Evolutionary conservation across 2,329 filamentous ascomycete species (phyloP).

Genomic region (Fusarium heterosporum): DNA sequence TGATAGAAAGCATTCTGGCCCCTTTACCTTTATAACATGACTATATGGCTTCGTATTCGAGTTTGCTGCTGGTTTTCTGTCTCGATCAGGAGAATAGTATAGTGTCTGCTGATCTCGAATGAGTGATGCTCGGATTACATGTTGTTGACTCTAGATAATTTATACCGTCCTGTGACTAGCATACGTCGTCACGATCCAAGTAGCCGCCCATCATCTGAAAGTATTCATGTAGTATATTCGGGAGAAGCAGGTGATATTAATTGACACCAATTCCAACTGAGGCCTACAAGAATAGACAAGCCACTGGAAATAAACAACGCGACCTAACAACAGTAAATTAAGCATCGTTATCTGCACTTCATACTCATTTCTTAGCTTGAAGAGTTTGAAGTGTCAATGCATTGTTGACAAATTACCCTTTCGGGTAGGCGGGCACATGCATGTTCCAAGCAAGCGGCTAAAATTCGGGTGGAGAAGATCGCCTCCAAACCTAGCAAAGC

Average conservation of each 20-base stretch:
- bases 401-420: constrained; percentile 23
- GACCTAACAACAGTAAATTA: background rate
- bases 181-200: too few relatives aligned
- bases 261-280: too few relatives aligned
- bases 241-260: too few relatives aligned
- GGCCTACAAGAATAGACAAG: too few relatives aligned
- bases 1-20: background rate
- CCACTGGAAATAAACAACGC: too few relatives aligned
- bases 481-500: constrained; percentile 46
- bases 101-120: too few relatives aligned
- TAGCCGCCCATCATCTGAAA: too few relatives aligned
- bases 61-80: background rate
- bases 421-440: constrained; percentile 24
- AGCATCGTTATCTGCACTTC: background rate
- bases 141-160: too few relatives aligned
- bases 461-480: constrained; percentile 48
- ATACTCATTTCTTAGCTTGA: background rate
- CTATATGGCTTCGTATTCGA: background rate
- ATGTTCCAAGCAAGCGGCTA: constrained; percentile 45
- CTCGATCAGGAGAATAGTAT: too few relatives aligned
- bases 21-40: background rate
- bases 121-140: too few relatives aligned
- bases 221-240: too few relatives aligned
- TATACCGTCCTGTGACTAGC: too few relatives aligned
- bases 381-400: background rate